These are phyloP conservation scores for Sutorius eximius DNA, from an alignment of 1,284 basidiomycete genomes.

Conservation along the genomic window DNA sequence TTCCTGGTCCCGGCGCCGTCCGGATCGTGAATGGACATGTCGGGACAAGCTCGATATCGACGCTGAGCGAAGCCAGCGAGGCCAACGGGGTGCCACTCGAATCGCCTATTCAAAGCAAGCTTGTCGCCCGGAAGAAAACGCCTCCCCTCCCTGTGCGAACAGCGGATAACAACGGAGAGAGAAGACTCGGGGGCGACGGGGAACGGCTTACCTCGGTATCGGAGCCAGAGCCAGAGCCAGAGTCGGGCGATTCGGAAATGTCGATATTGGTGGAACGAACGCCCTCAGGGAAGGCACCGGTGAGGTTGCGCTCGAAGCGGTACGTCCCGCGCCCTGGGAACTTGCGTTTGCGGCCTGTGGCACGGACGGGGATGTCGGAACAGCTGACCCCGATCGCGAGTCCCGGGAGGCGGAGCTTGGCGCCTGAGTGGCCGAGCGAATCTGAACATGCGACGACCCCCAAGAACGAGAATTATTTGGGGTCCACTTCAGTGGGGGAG, in stretches of 20 bases:
- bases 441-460: constrained; percentile 54
- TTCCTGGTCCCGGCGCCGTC: constrained; percentile 9
- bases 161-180: neutral
- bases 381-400: constrained; percentile 39
- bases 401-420: constrained; percentile 41
- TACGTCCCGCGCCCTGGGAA: constrained; percentile 45
- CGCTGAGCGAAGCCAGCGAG: constrained; percentile 35
- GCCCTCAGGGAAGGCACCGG: constrained; percentile 39
- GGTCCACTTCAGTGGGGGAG: constrained; percentile 20
- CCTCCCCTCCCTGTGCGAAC: constrained; percentile 31
- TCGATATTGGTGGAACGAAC: constrained; percentile 33
- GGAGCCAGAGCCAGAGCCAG: neutral
- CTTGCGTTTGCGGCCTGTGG: constrained; percentile 40
- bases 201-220: constrained; percentile 33
- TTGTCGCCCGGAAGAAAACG: constrained; percentile 39
- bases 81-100: constrained; percentile 22
- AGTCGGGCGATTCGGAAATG: constrained; percentile 44
- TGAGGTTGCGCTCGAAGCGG: constrained; percentile 49
- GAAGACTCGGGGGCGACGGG: constrained; percentile 12
- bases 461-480: constrained; percentile 47
- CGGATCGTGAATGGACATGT: constrained; percentile 25
- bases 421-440: constrained; percentile 57
- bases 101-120: constrained; percentile 31
- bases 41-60: constrained; percentile 37
- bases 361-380: constrained; percentile 17